A percentile compares a stretch with the other conserved stretches of the same genome.
Evolutionary conservation across 805 yeast genomes (phyloP).

Genomic region (Wickerhamomyces xylosicus): DNA sequence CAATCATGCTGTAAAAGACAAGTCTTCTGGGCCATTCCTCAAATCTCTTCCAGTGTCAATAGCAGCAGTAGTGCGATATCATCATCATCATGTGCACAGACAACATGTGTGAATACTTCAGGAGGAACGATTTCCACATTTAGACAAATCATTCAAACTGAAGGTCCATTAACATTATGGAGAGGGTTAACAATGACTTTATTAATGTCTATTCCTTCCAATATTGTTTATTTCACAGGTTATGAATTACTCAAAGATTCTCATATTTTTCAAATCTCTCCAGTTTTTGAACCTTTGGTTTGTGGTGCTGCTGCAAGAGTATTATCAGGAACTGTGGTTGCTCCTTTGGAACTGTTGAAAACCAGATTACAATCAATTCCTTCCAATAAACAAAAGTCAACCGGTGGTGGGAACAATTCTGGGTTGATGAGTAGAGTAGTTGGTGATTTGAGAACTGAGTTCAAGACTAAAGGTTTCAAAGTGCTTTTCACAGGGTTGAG

Average conservation of each 20-base stretch:
- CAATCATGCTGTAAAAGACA: conserved; percentile 28
- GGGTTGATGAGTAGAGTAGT: conserved; percentile 31
- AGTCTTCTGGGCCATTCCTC: conserved; percentile 24
- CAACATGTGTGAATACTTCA: conserved; percentile 22
- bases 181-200: conserved; percentile 79
- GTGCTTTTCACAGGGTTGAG: conserved; percentile 78
- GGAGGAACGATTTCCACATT: conserved; percentile 60
- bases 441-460: conserved; percentile 40
- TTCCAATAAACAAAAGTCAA: too few relatives aligned
- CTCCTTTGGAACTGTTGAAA: conserved; percentile 81
- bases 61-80: conserved; percentile 4
- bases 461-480: conserved; percentile 44
- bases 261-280: conserved; percentile 26
- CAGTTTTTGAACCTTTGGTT: conserved; percentile 62
- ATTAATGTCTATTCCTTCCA: conserved; percentile 85
- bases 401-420: conserved; percentile 21
- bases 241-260: conserved; percentile 77
- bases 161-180: conserved; percentile 77
- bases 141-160: conserved; percentile 49
- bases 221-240: conserved; percentile 88
- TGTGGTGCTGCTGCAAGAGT: conserved; percentile 83
- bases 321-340: conserved; percentile 71
- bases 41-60: too few relatives aligned
- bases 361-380: conserved; percentile 91
- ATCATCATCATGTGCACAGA: conserved; percentile 3